Base-by-base conservation (phyloP, 495 filamentous ascomycete species). In the Ramalina intermedia region DNA sequence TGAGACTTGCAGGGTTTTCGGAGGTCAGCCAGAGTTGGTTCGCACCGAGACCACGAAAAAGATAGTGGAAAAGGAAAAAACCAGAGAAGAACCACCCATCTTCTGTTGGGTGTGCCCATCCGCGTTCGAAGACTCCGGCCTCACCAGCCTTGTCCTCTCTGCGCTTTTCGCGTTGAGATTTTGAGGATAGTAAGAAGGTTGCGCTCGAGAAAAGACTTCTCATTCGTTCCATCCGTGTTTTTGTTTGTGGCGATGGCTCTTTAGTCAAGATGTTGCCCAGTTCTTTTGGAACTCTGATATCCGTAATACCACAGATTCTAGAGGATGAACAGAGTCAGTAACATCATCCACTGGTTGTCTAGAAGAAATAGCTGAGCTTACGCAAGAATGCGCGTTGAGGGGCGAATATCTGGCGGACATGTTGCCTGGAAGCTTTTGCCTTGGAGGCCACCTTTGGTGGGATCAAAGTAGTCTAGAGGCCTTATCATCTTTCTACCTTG, bases 31-130 rank as follows among this genome's bases (percentile, higher is more conserved):
- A 58, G 9, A 55, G 20, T 39, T 58, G 58, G 12, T 47, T 51
- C 11, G 47, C 16, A 14, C 41, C 35, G n/a, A 38, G n/a, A 18
- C 35, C 45, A 11, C 33, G 26, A n/a, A 60, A 46, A 8, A 60
- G 50, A 41, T 60, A 46, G 41, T 55, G 42, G 33, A 60, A 58
- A 1, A 60, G 40, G 40, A 55, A 60, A 39, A 60, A 58, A 40
- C 56, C 55, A 7, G 49, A 56, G 8, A 58, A 23, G 17, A 61
- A 54, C 50, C 50, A 56, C 3, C 58, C 58, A 37, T 61, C 58
- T 2, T 33, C 9, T 12, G 3, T 3, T 24, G 17, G 24, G 48
- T 49, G 8, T 33, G 44, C 44, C 23, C n/a, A 37, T 16, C 41
- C 41, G 16, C 6, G 14, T 23, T 43, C 16, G n/a, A 21, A 14